Conservation (phyloP, 768 basidiomycete genomes). For the Brasilioporus rufonigricans region DNA sequence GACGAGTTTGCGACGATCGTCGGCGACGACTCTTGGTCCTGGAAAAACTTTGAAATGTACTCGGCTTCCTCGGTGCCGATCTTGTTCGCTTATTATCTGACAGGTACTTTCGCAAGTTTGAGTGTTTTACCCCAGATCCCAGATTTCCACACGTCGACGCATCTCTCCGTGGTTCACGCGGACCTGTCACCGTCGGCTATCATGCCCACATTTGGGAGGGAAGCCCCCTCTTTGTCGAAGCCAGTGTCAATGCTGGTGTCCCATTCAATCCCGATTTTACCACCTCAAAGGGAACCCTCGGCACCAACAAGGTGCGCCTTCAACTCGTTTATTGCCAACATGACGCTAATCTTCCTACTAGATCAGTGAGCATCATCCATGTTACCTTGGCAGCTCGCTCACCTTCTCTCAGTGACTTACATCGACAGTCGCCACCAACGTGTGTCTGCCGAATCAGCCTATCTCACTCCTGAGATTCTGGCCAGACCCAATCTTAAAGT, state of each 20-base stretch:
- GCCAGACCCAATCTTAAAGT: slow-evolving; percentile 65
- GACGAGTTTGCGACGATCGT: slow-evolving; percentile 60
- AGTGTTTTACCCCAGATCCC: slow-evolving; percentile 51
- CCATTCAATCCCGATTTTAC: slow-evolving; percentile 56
- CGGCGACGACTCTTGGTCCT: slow-evolving; percentile 55
- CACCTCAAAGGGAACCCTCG: slow-evolving; percentile 52
- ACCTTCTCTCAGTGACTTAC: slow-evolving; percentile 56
- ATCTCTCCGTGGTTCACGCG: slow-evolving; percentile 44
- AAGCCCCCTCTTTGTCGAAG: slow-evolving; percentile 52
- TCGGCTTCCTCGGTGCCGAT: neutral
- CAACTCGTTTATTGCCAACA: neutral
- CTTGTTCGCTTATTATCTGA: neutral
- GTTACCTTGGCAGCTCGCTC: neutral
- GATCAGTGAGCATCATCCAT: slow-evolving; percentile 39
- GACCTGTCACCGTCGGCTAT: slow-evolving; percentile 62
- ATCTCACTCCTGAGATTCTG: slow-evolving; percentile 63
- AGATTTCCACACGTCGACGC: slow-evolving; percentile 49
- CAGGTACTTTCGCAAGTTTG: slow-evolving; percentile 73
- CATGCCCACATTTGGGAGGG: slow-evolving; percentile 45
- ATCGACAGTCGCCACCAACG: slow-evolving; percentile 51
- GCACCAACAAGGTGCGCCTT: slow-evolving; percentile 54
- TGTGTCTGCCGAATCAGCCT: slow-evolving; percentile 63
- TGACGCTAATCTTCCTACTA: slow-evolving; percentile 9
- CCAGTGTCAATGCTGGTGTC: slow-evolving; percentile 51
- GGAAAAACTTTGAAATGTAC: slow-evolving; percentile 52